These are phyloP conservation scores for Trametes meyenii DNA, from an alignment of 768 basidiomycete genomes.

Conservation along the genomic window DNA sequence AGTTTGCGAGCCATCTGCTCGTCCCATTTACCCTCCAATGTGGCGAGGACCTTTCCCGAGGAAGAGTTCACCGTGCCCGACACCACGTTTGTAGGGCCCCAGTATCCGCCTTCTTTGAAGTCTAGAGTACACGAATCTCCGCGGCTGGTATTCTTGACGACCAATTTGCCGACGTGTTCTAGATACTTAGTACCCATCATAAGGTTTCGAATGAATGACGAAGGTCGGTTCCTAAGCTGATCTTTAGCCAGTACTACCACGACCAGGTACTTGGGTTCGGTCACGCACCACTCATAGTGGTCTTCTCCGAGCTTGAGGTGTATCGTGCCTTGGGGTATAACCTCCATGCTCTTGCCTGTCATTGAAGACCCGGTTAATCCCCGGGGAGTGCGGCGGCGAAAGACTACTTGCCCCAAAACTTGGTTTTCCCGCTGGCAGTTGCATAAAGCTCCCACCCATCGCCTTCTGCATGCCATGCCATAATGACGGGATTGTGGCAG, in stretches of 20 bases:
- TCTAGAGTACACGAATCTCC: conserved; percentile 69
- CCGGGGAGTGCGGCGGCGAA: conserved; percentile 17
- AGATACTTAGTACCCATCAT: conserved; percentile 92
- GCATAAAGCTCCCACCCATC: conserved; percentile 73
- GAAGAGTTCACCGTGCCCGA: conserved; percentile 59
- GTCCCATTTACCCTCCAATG: conserved; percentile 91
- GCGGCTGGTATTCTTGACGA: conserved; percentile 62
- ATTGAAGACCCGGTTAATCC: conserved; percentile 25
- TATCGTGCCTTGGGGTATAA: conserved; percentile 77
- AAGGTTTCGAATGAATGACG: conserved; percentile 86
- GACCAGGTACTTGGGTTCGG: background rate
- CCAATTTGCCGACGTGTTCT: conserved; percentile 82
- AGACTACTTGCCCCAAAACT: conserved; percentile 78
- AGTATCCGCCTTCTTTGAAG: conserved; percentile 86
- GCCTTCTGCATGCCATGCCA: conserved; percentile 86
- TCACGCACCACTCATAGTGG: conserved; percentile 67
- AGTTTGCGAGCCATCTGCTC: conserved; percentile 73
- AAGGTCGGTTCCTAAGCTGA: conserved; percentile 75
- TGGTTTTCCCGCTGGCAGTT: conserved; percentile 82
- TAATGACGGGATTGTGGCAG: conserved; percentile 78
- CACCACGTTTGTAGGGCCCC: conserved; percentile 77
- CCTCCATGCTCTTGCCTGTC: conserved; percentile 85
- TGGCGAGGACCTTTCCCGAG: conserved; percentile 55
- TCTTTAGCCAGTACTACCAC: background rate
- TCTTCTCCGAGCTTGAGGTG: conserved; percentile 69